Percentiles rank a stretch among this genome's conserved stretches.
Conservation (phyloP, 345 rosid genomes). For the Lepidium africanum region DNA sequence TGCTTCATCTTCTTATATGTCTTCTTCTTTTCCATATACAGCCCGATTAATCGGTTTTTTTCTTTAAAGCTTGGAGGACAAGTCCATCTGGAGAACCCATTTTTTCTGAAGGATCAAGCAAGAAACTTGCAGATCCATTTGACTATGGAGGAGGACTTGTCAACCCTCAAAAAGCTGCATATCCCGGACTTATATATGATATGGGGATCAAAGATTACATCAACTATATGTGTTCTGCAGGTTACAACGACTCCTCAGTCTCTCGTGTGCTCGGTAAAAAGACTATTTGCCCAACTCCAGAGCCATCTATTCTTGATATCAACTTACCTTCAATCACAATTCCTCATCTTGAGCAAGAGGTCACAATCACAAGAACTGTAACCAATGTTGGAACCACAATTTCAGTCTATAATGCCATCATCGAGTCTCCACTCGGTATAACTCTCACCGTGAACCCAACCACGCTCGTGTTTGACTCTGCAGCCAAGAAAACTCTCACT, state of each 20-base stretch:
- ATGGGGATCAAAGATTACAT: slow-evolving; percentile 38
- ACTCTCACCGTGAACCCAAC: slow-evolving; percentile 13
- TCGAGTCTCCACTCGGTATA: slow-evolving; percentile 18
- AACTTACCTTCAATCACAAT: slow-evolving; percentile 40
- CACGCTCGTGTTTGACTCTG: slow-evolving; percentile 6
- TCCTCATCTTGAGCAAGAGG: slow-evolving; percentile 12
- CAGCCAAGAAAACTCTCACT: background rate
- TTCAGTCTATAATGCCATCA: slow-evolving; percentile 6
- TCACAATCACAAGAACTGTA: slow-evolving; percentile 10
- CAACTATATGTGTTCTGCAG: slow-evolving; percentile 41
- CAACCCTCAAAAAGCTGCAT: slow-evolving; percentile 43
- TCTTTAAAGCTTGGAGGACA: slow-evolving; percentile 22
- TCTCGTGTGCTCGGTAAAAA: slow-evolving; percentile 22
- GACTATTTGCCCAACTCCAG: slow-evolving; percentile 13
- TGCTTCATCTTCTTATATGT: background rate
- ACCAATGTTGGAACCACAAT: slow-evolving; percentile 19
- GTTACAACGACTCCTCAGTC: slow-evolving; percentile 36
- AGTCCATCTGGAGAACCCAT: slow-evolving; percentile 37
- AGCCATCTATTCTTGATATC: slow-evolving; percentile 23
- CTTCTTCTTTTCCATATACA: no score
- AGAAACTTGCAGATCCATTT: slow-evolving; percentile 47
- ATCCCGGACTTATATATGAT: slow-evolving; percentile 57
- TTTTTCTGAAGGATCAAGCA: slow-evolving; percentile 39
- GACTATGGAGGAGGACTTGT: slow-evolving; percentile 62
- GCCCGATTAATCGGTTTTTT: background rate